Evolutionary conservation across 768 basidiomycete species (phyloP).

Genomic region (Epithele typhae): DNA sequence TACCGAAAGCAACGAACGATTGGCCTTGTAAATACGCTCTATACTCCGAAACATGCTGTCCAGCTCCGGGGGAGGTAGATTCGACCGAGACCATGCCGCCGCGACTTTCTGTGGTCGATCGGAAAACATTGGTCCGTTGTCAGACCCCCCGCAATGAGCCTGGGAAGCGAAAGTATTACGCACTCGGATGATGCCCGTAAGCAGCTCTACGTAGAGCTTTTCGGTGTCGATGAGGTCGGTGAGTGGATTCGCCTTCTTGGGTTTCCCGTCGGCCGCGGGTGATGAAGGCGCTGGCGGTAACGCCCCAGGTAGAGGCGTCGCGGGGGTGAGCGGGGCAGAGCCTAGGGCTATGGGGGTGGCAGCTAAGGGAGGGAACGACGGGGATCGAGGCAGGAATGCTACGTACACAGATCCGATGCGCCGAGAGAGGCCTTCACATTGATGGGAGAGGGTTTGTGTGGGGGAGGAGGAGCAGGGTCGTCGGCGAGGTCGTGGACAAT

Average conservation of each 20-base stretch:
- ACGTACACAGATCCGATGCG: slow-evolving; percentile 11
- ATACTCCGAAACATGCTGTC: slow-evolving; percentile 94
- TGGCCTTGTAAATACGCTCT: slow-evolving; percentile 90
- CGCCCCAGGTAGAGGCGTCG: slow-evolving; percentile 12
- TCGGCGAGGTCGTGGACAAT: slow-evolving; percentile 7
- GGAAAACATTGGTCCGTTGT: slow-evolving; percentile 13
- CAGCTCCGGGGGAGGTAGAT: slow-evolving; percentile 88
- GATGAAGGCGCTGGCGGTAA: slow-evolving; percentile 21
- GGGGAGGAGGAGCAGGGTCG: slow-evolving; percentile 3
- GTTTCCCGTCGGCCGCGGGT: slow-evolving; percentile 37
- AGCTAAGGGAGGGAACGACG: neutral
- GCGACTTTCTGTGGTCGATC: slow-evolving; percentile 73
- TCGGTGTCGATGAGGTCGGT: slow-evolving; percentile 93
- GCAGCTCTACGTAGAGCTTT: slow-evolving; percentile 83
- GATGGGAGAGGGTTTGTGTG: slow-evolving; percentile 12
- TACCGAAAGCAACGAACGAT: slow-evolving; percentile 74
- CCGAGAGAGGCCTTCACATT: slow-evolving; percentile 12
- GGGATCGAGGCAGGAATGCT: neutral
- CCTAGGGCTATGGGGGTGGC: slow-evolving; percentile 4
- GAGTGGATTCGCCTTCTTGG: slow-evolving; percentile 76
- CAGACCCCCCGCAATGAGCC: neutral
- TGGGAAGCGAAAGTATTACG: slow-evolving; percentile 26
- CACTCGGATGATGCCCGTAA: slow-evolving; percentile 89
- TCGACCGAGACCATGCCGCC: slow-evolving; percentile 94
- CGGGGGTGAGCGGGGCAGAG: slow-evolving; percentile 9